These are phyloP conservation scores for Orbilia brochopaga DNA, from an alignment of 2,329 filamentous ascomycete genomes.

Conservation along the genomic window DNA sequence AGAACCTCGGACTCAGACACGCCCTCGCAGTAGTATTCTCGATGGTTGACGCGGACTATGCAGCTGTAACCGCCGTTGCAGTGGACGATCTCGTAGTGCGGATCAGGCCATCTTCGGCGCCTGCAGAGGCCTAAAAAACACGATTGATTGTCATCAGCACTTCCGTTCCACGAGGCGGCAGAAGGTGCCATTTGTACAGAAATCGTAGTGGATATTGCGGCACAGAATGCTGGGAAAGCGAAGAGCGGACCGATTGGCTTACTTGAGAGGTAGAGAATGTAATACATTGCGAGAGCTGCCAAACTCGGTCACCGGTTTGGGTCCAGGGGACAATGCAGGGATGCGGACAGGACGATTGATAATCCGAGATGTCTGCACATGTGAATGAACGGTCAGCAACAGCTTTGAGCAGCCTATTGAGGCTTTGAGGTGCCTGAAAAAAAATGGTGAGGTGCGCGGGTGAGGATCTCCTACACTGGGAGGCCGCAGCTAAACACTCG, in stretches of 20 bases:
- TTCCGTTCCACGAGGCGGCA: not conserved
- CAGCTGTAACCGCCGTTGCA: slow-evolving; percentile 67
- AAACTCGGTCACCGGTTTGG: not conserved
- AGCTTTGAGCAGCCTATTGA: no score
- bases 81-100: slow-evolving; percentile 65
- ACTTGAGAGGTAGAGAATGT: slow-evolving; percentile 63
- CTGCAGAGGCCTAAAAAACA: slow-evolving; percentile 54
- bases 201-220: no score
- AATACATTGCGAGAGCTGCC: slow-evolving; percentile 54
- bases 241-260: slow-evolving; percentile 54
- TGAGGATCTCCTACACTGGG: no score
- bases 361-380: no score
- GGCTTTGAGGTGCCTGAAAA: no score
- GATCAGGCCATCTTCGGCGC: slow-evolving; percentile 55
- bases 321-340: no score
- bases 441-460: no score
- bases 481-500: no score
- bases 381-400: no score
- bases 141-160: slow-evolving; percentile 7
- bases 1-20: slow-evolving; percentile 68
- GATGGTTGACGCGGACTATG: slow-evolving; percentile 72
- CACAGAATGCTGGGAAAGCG: no score
- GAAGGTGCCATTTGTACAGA: not conserved
- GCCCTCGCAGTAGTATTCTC: slow-evolving; percentile 70
- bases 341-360: no score